Base-by-base conservation (phyloP, 192 early-diverging fungal genomes). In the Coemansia sp. region DNA sequence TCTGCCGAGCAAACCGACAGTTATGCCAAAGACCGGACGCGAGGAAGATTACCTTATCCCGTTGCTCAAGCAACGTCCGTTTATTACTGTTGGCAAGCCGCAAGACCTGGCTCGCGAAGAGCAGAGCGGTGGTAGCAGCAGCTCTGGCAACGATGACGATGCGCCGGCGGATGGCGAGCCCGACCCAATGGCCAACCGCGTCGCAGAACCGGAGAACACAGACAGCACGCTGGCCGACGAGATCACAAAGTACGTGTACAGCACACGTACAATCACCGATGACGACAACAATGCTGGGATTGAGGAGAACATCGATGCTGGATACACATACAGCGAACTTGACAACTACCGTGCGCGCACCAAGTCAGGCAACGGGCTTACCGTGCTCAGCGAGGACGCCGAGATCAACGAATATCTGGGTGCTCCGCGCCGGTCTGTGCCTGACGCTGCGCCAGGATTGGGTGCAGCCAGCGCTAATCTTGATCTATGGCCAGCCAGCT, bases 401-500 rank as follows among this genome's bases (percentile, higher is more conserved):
- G 57, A 67, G 24, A 54, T 70, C 39, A 63, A 49, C 69, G 71
- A 60, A 51, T 73, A 73, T 15, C 62, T 67, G 53, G 69, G 72
- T 62, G 58, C 54, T 8, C 70, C 70, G 62, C 60, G 52, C 10
- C 55, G 53, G 57, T 37, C 54, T 4, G 51, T 32, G 21, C 47
- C 38, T 3, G 66, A 62, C 43, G 51, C 69, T 7, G 38, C 67
- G 19, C 66, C 73, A 41, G 60, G 71, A 4, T 57, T 73, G 56
- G 57, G 71, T 32, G 14, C 64, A 0, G 65, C 67, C n/a, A 62
- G 38, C 52, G 69, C 59, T 24, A 69, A 65, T 50, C 52, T 75
- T 35, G 78, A 81, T 47, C 45, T 75, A 50, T 81, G 78, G 73
- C 78, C 73, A 7, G 48, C 57, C 45, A 75, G 69, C 56, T 74